These are phyloP conservation scores for Leccinum obscurum DNA, from an alignment of 768 basidiomycete genomes.

Conservation along the genomic window DNA sequence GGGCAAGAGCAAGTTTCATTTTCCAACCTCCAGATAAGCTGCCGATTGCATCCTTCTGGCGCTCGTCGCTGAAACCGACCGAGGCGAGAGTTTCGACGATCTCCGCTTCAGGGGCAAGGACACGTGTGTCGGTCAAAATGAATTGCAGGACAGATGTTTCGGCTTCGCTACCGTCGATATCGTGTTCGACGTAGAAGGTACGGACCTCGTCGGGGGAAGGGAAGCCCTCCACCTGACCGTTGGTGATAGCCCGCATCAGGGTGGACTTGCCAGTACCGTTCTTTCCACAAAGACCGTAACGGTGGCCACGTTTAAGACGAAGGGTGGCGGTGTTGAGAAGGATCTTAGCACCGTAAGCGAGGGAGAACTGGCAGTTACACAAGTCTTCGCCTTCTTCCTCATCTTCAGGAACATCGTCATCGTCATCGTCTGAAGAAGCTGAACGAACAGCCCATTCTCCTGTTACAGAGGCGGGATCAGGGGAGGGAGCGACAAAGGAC, in stretches of 20 bases:
- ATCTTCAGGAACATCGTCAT: slow-evolving; percentile 71
- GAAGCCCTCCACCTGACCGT: slow-evolving; percentile 98
- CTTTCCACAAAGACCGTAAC: slow-evolving; percentile 97
- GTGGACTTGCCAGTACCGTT: slow-evolving; percentile 99
- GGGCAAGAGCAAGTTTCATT: slow-evolving; percentile 98
- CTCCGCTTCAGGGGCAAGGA: slow-evolving; percentile 69
- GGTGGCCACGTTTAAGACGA: slow-evolving; percentile 97
- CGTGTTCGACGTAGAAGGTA: slow-evolving; percentile 99
- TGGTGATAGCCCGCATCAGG: slow-evolving; percentile 90
- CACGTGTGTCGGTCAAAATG: slow-evolving; percentile 82
- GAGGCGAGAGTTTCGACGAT: slow-evolving; percentile 79
- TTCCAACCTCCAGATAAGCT: slow-evolving; percentile 98
- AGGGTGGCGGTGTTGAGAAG: slow-evolving; percentile 94
- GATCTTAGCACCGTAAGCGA: slow-evolving; percentile 99
- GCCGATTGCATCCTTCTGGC: slow-evolving; percentile 84
- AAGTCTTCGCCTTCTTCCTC: slow-evolving; percentile 99
- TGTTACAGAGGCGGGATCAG: slow-evolving; percentile 65
- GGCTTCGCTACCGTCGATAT: slow-evolving; percentile 94
- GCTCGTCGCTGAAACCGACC: slow-evolving; percentile 89
- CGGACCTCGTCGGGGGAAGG: slow-evolving; percentile 96
- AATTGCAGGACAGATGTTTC: slow-evolving; percentile 89
- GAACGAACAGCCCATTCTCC: slow-evolving; percentile 91
- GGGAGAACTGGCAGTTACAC: slow-evolving; percentile 98
- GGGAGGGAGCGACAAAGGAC: slow-evolving; percentile 58
- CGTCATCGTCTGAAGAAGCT: slow-evolving; percentile 73